Percentiles rank a stretch among this genome's conserved stretches.
Evolutionary conservation across 306 rosid species (phyloP).

Genomic region (Cucumis melo): DNA sequence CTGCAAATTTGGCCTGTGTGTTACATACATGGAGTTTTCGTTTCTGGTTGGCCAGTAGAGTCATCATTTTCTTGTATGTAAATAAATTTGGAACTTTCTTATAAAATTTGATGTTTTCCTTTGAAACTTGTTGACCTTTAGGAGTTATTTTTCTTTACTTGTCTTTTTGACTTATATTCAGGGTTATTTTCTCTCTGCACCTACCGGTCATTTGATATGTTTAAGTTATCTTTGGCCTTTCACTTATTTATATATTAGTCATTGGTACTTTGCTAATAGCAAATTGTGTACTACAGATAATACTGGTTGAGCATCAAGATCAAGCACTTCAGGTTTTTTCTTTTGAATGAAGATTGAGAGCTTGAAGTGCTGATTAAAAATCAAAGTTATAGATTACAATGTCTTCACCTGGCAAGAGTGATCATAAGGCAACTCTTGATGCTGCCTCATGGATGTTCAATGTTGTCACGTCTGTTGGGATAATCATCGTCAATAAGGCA

Average conservation of each 20-base stretch:
- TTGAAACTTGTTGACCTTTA: neutral
- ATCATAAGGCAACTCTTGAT: conserved; percentile 58
- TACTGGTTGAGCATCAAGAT: neutral
- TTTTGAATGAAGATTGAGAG: conserved; percentile 18
- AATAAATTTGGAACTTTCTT: neutral
- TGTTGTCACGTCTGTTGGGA: conserved; percentile 81
- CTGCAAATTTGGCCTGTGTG: neutral
- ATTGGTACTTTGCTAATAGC: neutral
- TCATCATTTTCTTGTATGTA: neutral
- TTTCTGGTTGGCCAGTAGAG: neutral
- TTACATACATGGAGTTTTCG: neutral
- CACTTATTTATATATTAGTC: neutral
- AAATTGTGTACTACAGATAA: neutral
- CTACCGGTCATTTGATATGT: neutral
- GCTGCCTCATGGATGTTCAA: conserved; percentile 90
- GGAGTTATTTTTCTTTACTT: neutral
- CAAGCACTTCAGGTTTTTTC: neutral
- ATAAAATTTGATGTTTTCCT: neutral
- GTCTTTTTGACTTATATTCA: neutral
- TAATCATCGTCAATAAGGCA: conserved; percentile 80
- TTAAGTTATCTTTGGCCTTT: neutral
- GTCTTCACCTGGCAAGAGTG: conserved; percentile 57
- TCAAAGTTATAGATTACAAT: conserved; percentile 11
- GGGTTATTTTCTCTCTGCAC: neutral
- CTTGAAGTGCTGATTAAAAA: conserved; percentile 1